A percentile compares a stretch with the other conserved stretches of the same genome.
phyloP scores from a whole-genome alignment of 306 rosid genomes.

The Carpinus fangiana region DNA sequence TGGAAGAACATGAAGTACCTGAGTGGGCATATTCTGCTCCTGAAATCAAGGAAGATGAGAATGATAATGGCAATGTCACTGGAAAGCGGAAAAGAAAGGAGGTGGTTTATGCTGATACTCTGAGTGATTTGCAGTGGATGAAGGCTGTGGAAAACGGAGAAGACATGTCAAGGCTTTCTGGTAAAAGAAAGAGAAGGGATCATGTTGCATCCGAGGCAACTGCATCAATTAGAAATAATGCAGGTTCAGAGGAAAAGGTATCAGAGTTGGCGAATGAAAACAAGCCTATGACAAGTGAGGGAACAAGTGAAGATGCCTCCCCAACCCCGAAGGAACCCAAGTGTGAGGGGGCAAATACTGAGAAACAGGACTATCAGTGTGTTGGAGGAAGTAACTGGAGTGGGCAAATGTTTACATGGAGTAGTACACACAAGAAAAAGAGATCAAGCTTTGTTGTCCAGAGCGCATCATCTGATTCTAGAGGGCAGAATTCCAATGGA shows the following conservation, averaged over 20 bases:
- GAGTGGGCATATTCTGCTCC: constrained; percentile 90
- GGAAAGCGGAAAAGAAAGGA: constrained; percentile 94
- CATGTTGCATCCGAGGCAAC: constrained; percentile 46
- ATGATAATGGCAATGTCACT: constrained; percentile 30
- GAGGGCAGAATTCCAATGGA: constrained; percentile 71
- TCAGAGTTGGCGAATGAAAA: constrained; percentile 39
- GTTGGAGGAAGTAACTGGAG: constrained; percentile 52
- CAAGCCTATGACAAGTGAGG: constrained; percentile 43
- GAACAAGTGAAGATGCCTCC: constrained; percentile 61
- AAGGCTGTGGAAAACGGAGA: constrained; percentile 93
- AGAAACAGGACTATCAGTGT: constrained; percentile 47
- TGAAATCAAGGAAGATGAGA: constrained; percentile 49
- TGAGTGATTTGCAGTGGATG: constrained; percentile 91
- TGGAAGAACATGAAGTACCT: constrained; percentile 98
- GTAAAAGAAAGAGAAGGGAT: constrained; percentile 58
- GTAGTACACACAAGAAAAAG: constrained; percentile 74
- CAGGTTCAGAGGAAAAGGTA: constrained; percentile 48
- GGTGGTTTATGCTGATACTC: constrained; percentile 77
- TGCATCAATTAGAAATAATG: constrained; percentile 40
- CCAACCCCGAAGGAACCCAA: constrained; percentile 62
- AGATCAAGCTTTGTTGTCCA: constrained; percentile 69
- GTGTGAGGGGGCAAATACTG: constrained; percentile 48
- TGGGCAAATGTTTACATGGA: constrained; percentile 73
- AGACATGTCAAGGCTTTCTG: constrained; percentile 56
- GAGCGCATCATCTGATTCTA: constrained; percentile 59